phyloP scores from a whole-genome alignment of 73 alveolate species.

The Blepharisma japonicum region DNA sequence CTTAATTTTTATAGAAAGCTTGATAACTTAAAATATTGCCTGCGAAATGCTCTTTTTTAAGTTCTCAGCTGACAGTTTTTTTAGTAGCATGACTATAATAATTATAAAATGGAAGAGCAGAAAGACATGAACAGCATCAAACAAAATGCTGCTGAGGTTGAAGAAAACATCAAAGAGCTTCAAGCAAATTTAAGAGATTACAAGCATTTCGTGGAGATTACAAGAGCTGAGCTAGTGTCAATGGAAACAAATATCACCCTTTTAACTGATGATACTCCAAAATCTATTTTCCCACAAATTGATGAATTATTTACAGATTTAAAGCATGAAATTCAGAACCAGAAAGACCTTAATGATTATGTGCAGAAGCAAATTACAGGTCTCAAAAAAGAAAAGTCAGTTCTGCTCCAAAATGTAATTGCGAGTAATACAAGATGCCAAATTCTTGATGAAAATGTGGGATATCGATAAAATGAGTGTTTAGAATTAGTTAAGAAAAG shows the following conservation, averaged over 20 bases:
- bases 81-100: background rate
- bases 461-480: background rate
- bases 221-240: conserved; percentile 4
- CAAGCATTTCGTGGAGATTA: background rate
- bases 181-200: background rate
- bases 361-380: conserved; percentile 22
- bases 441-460: conserved; percentile 15
- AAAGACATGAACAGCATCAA: conserved; percentile 15
- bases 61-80: no score
- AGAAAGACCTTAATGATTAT: background rate
- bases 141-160: background rate
- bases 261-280: conserved; percentile 5
- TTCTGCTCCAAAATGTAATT: background rate
- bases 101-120: conserved; percentile 6
- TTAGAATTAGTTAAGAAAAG: no score
- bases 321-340: background rate
- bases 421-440: background rate
- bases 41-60: no score
- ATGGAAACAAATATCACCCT: conserved; percentile 14
- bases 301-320: conserved; percentile 10
- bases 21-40: no score
- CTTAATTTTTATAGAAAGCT: no score
- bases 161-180: background rate
- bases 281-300: conserved; percentile 23
- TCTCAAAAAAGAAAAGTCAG: conserved; percentile 20